Conservation (phyloP, 352 stramenopile species). For the Pelagophyceae sp. region DNA sequence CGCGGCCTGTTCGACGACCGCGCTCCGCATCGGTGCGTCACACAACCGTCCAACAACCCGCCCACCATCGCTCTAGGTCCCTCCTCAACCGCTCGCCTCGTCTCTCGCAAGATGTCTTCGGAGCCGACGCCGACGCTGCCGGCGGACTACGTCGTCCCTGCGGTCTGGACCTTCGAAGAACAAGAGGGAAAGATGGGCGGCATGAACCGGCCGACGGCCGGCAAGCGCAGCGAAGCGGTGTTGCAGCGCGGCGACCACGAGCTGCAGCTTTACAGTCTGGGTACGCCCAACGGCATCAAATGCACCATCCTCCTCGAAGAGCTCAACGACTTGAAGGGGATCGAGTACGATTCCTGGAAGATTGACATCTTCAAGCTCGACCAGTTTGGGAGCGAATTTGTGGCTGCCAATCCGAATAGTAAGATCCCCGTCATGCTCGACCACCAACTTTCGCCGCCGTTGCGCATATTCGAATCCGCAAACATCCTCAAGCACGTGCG, state of each 20-base stretch:
- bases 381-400: slow-evolving; percentile 63
- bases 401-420: slow-evolving; percentile 61
- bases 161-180: background rate
- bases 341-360: slow-evolving; percentile 55
- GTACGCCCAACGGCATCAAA: slow-evolving; percentile 63
- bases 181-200: slow-evolving; percentile 2
- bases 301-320: slow-evolving; percentile 63
- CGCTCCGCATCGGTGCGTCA: too few relatives aligned
- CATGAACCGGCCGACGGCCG: slow-evolving; percentile 26
- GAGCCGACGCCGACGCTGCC: background rate
- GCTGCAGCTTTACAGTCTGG: slow-evolving; percentile 57
- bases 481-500: slow-evolving; percentile 64
- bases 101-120: too few relatives aligned
- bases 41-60: too few relatives aligned
- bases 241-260: slow-evolving; percentile 44
- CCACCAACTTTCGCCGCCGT: slow-evolving; percentile 23
- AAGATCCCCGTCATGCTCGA: slow-evolving; percentile 63
- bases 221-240: slow-evolving; percentile 38
- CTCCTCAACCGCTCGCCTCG: too few relatives aligned
- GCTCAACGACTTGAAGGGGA: slow-evolving; percentile 32
- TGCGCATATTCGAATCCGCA: slow-evolving; percentile 56
- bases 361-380: slow-evolving; percentile 48
- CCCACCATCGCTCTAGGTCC: too few relatives aligned
- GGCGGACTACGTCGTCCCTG: background rate
- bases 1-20: too few relatives aligned